Evolutionary conservation across 352 stramenopile species (phyloP), one percentile per base, ranked within the genome.

Genomic region (Aphanomyces invadans): DNA sequence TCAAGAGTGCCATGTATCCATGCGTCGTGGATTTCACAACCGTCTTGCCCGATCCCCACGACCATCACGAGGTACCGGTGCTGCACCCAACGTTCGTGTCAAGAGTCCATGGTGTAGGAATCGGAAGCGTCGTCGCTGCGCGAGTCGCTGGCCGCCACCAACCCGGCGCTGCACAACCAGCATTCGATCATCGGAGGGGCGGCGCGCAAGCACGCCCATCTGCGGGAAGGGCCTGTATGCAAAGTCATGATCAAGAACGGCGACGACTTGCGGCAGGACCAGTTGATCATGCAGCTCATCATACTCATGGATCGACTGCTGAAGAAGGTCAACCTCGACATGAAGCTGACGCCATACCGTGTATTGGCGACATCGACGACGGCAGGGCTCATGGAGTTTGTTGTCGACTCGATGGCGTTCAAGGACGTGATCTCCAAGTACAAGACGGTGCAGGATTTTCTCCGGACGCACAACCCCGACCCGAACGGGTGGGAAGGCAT

Each of bases 221-320:
- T n/a, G n/a, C n/a, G 87, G 42, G 86, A 95, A 75, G 86, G 86
- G 1, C 84, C 86, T 1, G 80, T 87, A 69, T 98, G 97, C 81
- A 97, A 96, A 73, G 95, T 99, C 28, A 99, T 99, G 79, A 95
- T 99, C 56, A 99, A 99, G 80, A 98, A 97, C 54, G 98, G 98
- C 29, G 98, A 99, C 78, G 98, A 99, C 78, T 74, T 99, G 49
- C 84, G 97, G 7, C 98, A 99, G 80, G 98, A 99, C 78, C 97
- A 99, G 76, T 81, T 99, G 56, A 97, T 99, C 57, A 98, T 99
- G 73, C 98, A 99, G 81, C 98, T 99, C 90, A 98, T 99, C 63
- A 96, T 97, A 57, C 78, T 99, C 29, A 99, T 99, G 96, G 97
- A 99, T 73, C 85, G 95, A 5, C 74, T 99, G 32, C 79, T 99